phyloP scores from a whole-genome alignment of 176 grass and related monocot genomes.

The Avena eriantha region DNA sequence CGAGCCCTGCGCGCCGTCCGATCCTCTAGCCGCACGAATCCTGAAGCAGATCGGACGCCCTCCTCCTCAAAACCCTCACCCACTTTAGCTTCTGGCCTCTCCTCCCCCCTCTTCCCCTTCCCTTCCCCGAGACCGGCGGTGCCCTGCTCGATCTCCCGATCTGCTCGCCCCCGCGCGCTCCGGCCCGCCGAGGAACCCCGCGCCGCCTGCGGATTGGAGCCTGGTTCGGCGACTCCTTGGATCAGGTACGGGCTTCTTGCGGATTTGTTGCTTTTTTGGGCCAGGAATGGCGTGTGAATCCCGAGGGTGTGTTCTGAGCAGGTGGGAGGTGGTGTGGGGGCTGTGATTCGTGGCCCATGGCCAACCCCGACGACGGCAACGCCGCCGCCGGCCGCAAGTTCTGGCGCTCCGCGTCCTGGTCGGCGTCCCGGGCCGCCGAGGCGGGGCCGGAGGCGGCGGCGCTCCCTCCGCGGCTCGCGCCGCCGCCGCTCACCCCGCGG shows the following conservation, averaged over 20 bases:
- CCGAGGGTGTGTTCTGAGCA: conserved; percentile 2
- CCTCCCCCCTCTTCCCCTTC: neutral
- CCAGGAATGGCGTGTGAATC: conserved; percentile 33
- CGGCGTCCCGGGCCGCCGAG: conserved; percentile 59
- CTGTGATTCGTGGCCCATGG: conserved; percentile 50
- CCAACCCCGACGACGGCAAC: conserved; percentile 56
- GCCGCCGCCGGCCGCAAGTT: conserved; percentile 58
- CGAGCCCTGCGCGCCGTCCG: neutral
- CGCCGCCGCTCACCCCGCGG: conserved; percentile 77
- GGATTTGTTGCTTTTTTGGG: neutral
- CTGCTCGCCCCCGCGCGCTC: conserved; percentile 36
- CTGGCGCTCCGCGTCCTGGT: conserved; percentile 95
- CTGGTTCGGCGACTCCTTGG: no score
- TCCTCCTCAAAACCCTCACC: conserved; percentile 62
- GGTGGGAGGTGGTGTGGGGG: neutral
- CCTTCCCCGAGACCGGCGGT: conserved; percentile 30
- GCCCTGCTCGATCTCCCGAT: conserved; percentile 58
- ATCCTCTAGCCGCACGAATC: neutral
- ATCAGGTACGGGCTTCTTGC: conserved; percentile 43
- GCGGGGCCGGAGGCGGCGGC: conserved; percentile 34
- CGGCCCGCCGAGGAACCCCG: conserved; percentile 21
- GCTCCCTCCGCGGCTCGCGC: conserved; percentile 40
- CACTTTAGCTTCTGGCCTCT: neutral
- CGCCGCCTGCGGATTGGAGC: neutral
- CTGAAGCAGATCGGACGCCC: neutral